Conservation (phyloP, 805 yeast genomes). For the Candida krabiensis region DNA sequence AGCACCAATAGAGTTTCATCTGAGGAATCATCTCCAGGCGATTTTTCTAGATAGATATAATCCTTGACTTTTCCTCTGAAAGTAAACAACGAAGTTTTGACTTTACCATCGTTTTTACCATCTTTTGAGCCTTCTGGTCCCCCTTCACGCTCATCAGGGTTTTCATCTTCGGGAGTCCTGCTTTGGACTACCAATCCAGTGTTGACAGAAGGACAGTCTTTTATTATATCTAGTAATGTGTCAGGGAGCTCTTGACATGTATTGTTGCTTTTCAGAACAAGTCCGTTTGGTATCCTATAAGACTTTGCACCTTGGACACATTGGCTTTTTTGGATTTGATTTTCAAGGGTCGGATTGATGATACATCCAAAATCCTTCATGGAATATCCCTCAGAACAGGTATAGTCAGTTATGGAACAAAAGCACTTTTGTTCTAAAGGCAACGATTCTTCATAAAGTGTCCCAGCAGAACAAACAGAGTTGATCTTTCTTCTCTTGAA, state of each 20-base stretch:
- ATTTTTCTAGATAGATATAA: constrained; percentile 61
- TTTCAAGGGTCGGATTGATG: constrained; percentile 5
- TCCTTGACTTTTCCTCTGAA: constrained; percentile 56
- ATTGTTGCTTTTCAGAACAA: constrained; percentile 8
- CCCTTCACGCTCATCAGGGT: constrained; percentile 30
- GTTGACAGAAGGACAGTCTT: constrained; percentile 9
- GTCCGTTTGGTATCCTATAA: constrained; percentile 16
- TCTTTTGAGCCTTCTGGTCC: constrained; percentile 36
- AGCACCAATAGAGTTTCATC: constrained; percentile 67
- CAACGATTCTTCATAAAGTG: constrained; percentile 36
- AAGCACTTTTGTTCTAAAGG: constrained; percentile 48
- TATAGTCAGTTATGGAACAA: constrained; percentile 58
- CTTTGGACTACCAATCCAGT: constrained; percentile 10
- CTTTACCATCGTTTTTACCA: constrained; percentile 38
- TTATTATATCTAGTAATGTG: constrained; percentile 1
- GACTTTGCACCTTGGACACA: constrained; percentile 11
- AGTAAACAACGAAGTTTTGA: constrained; percentile 42
- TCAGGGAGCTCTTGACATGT: constrained; percentile 1
- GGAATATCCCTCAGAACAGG: constrained; percentile 52
- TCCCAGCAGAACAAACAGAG: constrained; percentile 54
- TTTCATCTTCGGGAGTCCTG: constrained; percentile 13
- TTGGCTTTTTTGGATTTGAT: constrained; percentile 8
- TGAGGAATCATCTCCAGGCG: constrained; percentile 36
- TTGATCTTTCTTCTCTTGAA: constrained; percentile 57
- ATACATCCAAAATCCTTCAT: constrained; percentile 45